Conservation (phyloP, 2,329 filamentous ascomycete species). For the Cordyceps cateniannulata region DNA sequence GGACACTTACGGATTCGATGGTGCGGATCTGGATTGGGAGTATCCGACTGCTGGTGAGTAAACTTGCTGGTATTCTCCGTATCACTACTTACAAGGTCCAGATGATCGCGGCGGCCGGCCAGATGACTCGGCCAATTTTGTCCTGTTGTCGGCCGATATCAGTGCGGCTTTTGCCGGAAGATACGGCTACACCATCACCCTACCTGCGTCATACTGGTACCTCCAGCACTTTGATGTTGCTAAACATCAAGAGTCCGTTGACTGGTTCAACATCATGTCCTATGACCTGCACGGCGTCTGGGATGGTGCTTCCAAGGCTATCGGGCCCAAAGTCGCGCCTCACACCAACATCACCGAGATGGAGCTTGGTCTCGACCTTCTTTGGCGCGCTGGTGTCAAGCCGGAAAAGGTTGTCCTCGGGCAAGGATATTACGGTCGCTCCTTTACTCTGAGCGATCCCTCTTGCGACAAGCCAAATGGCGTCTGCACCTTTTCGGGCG, state of each 20-base stretch:
- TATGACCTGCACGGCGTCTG: constrained; percentile 38
- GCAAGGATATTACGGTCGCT: neutral
- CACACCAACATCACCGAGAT: constrained; percentile 30
- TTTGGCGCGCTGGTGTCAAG: neutral
- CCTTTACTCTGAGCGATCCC: neutral
- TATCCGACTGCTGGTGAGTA: constrained; percentile 18
- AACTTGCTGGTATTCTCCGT: too few relatives aligned
- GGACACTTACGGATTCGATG: constrained; percentile 22
- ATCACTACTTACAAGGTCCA: too few relatives aligned
- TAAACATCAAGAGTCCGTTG: constrained; percentile 20
- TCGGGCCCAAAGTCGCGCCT: constrained; percentile 18
- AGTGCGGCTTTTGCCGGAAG: too few relatives aligned
- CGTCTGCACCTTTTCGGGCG: too few relatives aligned
- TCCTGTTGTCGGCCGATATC: neutral
- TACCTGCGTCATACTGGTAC: constrained; percentile 24
- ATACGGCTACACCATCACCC: neutral
- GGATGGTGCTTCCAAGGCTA: constrained; percentile 21
- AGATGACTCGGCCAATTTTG: neutral
- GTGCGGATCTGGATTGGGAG: constrained; percentile 26
- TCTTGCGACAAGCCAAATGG: neutral
- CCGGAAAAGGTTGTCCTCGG: neutral
- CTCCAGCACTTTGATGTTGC: constrained; percentile 21
- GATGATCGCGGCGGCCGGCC: too few relatives aligned
- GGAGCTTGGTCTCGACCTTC: neutral
- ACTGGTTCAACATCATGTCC: constrained; percentile 39